Evolutionary conservation across 768 basidiomycete genomes (phyloP).

Genomic region (Lenzites betulinus): DNA sequence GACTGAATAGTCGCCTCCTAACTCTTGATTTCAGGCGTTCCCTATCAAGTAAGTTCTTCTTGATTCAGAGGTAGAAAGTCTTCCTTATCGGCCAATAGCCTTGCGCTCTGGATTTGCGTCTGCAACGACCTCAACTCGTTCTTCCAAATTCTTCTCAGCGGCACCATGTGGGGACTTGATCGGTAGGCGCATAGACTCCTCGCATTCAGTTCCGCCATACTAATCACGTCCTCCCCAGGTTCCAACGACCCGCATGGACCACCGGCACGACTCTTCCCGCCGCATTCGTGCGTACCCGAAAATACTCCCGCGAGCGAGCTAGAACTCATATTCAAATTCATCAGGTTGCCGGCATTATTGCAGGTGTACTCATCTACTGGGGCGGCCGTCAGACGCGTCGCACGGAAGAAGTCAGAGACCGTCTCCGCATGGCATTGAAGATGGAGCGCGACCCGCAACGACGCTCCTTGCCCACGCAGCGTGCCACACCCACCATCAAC

Average conservation of each 20-base stretch:
- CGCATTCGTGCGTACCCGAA: slow-evolving; percentile 57
- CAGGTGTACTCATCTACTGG: slow-evolving; percentile 73
- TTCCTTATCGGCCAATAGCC: slow-evolving; percentile 36
- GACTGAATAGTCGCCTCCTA: neutral
- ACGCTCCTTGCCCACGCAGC: neutral
- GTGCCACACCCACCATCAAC: neutral
- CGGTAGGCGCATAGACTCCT: slow-evolving; percentile 39
- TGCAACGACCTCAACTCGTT: slow-evolving; percentile 77
- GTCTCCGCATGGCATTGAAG: slow-evolving; percentile 50
- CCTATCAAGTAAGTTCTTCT: slow-evolving; percentile 56
- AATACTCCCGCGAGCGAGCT: neutral
- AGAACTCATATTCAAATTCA: neutral
- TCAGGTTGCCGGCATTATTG: slow-evolving; percentile 55
- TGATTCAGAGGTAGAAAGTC: neutral
- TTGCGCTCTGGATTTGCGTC: slow-evolving; percentile 72
- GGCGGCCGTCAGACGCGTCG: slow-evolving; percentile 73
- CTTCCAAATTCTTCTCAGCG: slow-evolving; percentile 76
- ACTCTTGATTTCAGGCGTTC: slow-evolving; percentile 58
- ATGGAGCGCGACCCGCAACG: slow-evolving; percentile 29
- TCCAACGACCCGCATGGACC: slow-evolving; percentile 68
- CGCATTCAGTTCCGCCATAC: neutral
- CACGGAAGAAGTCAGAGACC: slow-evolving; percentile 61
- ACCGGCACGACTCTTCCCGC: slow-evolving; percentile 70
- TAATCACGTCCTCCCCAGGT: slow-evolving; percentile 36
- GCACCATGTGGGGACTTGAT: slow-evolving; percentile 80